Evolutionary conservation across 1,139 yeast genomes (phyloP).

Genomic region (Taphrina flavorubra): DNA sequence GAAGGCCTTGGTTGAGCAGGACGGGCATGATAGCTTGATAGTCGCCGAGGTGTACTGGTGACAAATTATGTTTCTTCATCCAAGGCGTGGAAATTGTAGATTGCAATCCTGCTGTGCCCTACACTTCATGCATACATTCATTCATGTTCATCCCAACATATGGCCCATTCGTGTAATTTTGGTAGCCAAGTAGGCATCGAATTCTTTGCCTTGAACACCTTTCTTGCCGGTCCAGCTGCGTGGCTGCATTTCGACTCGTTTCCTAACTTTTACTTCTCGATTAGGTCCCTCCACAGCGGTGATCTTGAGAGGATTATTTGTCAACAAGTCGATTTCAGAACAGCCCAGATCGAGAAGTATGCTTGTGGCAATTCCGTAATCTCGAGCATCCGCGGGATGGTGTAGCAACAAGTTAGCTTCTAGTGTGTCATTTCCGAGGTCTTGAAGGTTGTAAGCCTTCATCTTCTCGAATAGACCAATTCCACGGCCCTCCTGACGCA

Average conservation of each 20-base stretch:
- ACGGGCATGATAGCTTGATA: too few species aligned
- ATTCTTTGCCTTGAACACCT: conserved; percentile 73
- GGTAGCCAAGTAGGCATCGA: conserved; percentile 89
- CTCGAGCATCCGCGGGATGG: conserved; percentile 96
- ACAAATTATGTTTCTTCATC: too few species aligned
- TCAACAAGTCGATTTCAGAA: conserved; percentile 72
- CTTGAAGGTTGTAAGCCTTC: conserved; percentile 96
- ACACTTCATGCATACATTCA: too few species aligned
- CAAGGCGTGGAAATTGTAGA: too few species aligned
- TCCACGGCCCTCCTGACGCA: conserved; percentile 98
- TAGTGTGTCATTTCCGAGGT: conserved; percentile 97
- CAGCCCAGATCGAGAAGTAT: conserved; percentile 84
- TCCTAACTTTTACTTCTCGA: conserved; percentile 70
- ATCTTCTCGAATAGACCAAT: conserved; percentile 96
- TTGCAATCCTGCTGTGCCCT: too few species aligned
- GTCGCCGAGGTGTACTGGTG: too few species aligned
- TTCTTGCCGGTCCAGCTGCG: conserved; percentile 77
- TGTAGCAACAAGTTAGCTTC: conserved; percentile 90
- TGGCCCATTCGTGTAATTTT: conserved; percentile 96
- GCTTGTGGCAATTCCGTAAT: conserved; percentile 91
- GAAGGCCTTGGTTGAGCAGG: too few species aligned
- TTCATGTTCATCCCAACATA: conserved; percentile 54
- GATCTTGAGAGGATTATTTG: conserved; percentile 96
- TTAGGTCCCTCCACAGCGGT: conserved; percentile 89
- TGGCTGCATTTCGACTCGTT: conserved; percentile 96